Evolutionary conservation across 2,329 filamentous ascomycete genomes (phyloP), one percentile per base, ranked within the genome.

Genomic region (Westerdykella sp.): DNA sequence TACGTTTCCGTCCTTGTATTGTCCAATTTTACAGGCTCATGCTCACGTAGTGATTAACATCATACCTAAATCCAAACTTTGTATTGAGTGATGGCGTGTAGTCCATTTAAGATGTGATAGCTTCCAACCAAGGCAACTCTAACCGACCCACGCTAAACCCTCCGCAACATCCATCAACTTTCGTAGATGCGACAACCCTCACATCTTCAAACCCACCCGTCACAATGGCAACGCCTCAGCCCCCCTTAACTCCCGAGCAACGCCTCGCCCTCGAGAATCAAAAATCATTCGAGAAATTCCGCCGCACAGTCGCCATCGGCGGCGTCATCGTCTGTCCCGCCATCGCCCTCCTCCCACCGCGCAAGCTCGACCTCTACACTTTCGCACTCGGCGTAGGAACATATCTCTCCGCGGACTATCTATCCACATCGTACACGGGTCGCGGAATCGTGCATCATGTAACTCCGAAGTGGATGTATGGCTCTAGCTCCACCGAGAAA

Each of bases 311-410:
- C 49, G 72, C 77, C 13, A 62, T 79, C 25, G 67, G 63, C 42
- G 68, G 73, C 38, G 60, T 78, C 22, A 56, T 83, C 15, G 57
- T 72, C 38, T 78, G 76, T 46, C 80, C 80, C 1, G 49, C 75
- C 7, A 69, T 83, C 40, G 73, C 74, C 38, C 56, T 73, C 13
- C 63, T 83, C 9, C 80, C 80, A 9, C 80, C 80, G 1, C 76
- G 80, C 37, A 82, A 82, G 63, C 63, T 83, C 39, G 79, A 83
- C 56, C 55, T 77, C 41, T 81, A 79, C 65, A 82, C 79, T 14
- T 69, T 79, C 52, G 69, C 69, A 0, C 71, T 83, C 6, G 63
- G 70, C 34, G 61, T 69, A 22, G 70, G 71, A 2, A 77, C 73
- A 51, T 61, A 73, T 44, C 65, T 73, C 28, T 74, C 72, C 7